Base-by-base conservation (phyloP, 2,329 filamentous ascomycete species). In the Aspergillus clavatus region DNA sequence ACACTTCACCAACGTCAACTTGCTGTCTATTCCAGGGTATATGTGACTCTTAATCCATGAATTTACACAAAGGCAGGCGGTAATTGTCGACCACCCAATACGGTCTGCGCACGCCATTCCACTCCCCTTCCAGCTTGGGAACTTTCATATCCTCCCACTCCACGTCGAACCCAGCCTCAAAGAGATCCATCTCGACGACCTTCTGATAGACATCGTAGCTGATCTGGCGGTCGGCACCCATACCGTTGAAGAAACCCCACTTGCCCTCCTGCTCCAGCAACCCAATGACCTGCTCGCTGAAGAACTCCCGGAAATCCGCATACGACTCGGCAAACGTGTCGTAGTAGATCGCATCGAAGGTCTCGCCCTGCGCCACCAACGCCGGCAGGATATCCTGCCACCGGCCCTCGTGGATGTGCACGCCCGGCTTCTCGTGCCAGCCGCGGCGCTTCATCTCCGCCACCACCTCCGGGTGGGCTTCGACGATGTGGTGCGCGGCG, bases 291-390 rank as follows among this genome's bases (percentile, higher is more conserved):
- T 86, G 82, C 65, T 97, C 93, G 2, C 80, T 84, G 65, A 97
- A 95, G 72, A 97, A 96, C 48, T 83, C 76, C 38, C 85, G 84
- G 22, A 97, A 80, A 64, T 91, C 87, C 2, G 76, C 75, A 68
- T 97, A 98, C 52, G 93, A 87, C 70, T 98, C 93, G 5, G 89
- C 93, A 66, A 97, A 97, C 0, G 93, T 98, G 63, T 98, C 93
- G 61, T 96, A 97, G 73, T 97, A 98, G 55, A 98, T 88, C 22
- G 85, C 87, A 62, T 95, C 87, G 60, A 91, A 90, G 10, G 82
- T 72, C 58, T 85, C 78, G 7, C 85, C 86, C 31, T 81, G 71
- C 47, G 81, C 79, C 1, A 91, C 70, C 6, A 95, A 72, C 40
- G 73, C 72, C 0, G 84, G 85, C 12, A 90, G 73, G 0, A 93